A percentile compares a stretch with the other conserved stretches of the same genome.
Conservation (phyloP, 345 rosid genomes). For the Brassica incana region DNA sequence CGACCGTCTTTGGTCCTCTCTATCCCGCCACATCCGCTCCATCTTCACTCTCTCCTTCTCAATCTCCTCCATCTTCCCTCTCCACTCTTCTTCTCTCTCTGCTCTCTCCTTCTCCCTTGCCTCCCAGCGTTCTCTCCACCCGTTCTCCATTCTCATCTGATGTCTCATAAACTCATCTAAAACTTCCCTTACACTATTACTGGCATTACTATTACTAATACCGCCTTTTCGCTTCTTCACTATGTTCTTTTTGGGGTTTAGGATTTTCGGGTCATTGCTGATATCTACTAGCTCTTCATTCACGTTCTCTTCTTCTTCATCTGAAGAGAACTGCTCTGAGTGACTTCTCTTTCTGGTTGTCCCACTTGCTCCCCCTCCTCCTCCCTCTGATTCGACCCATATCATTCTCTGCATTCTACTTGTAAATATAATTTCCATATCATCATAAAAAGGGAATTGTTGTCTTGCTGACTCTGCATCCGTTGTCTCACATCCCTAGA, state of each 20-base stretch:
- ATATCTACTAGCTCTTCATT: constrained; percentile 35
- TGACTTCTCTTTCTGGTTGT: constrained; percentile 33
- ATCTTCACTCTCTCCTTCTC: constrained; percentile 84
- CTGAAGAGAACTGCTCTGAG: constrained; percentile 56
- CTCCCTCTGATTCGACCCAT: constrained; percentile 80
- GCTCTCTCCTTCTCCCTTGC: constrained; percentile 77
- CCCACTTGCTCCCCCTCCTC: constrained; percentile 54
- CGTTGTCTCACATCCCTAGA: constrained; percentile 82
- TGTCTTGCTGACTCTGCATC: constrained; percentile 75
- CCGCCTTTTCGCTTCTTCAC: constrained; percentile 58
- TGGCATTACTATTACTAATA: not conserved
- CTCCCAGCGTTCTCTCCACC: constrained; percentile 81
- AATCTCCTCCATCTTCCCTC: constrained; percentile 79
- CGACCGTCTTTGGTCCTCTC: constrained; percentile 79
- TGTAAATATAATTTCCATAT: constrained; percentile 67
- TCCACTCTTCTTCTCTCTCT: constrained; percentile 90
- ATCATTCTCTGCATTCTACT: constrained; percentile 67
- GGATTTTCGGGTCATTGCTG: constrained; percentile 17
- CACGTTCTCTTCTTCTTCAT: constrained; percentile 70
- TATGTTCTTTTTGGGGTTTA: constrained; percentile 19
- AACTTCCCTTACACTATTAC: constrained; percentile 53
- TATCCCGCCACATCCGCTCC: constrained; percentile 84
- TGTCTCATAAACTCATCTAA: constrained; percentile 84
- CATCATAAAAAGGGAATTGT: constrained; percentile 78
- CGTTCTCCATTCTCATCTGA: constrained; percentile 69